A percentile compares a stretch with the other conserved stretches of the same genome.
phyloP scores from a whole-genome alignment of 1,284 basidiomycete genomes.

The Puccinia coronata region DNA sequence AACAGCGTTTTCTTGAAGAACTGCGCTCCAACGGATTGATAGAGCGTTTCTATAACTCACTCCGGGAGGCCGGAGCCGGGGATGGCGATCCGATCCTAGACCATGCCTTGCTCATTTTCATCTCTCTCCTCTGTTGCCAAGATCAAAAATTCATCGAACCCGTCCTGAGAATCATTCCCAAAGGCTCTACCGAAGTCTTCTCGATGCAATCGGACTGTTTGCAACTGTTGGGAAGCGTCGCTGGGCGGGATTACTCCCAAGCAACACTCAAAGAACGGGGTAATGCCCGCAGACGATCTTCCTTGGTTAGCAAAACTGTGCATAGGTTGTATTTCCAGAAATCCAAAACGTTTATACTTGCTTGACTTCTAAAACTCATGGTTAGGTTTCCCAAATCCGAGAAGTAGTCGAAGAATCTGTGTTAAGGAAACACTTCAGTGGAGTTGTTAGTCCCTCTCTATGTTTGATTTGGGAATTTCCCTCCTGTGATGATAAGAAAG shows the following conservation, averaged over 20 bases:
- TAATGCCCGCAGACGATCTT: neutral
- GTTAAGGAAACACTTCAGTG: slow-evolving; percentile 11
- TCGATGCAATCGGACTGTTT: slow-evolving; percentile 47
- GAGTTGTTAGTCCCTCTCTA: neutral
- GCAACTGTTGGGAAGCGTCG: slow-evolving; percentile 14
- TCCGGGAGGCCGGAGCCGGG: slow-evolving; percentile 19
- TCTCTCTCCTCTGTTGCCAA: slow-evolving; percentile 24
- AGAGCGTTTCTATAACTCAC: slow-evolving; percentile 24
- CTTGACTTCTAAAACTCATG: neutral
- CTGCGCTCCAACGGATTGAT: slow-evolving; percentile 37
- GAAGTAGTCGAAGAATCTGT: slow-evolving; percentile 31
- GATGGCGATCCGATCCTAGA: slow-evolving; percentile 41
- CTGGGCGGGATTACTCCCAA: neutral
- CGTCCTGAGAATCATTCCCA: neutral
- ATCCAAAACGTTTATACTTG: neutral
- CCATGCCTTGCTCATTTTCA: slow-evolving; percentile 25
- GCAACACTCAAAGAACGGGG: neutral
- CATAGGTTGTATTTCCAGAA: neutral
- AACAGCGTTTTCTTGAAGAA: slow-evolving; percentile 8
- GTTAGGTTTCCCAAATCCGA: slow-evolving; percentile 24
- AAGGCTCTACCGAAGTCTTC: slow-evolving; percentile 6
- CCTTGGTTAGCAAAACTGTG: slow-evolving; percentile 12
- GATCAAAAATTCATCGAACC: too few relatives aligned
- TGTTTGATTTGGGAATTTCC: too few relatives aligned
- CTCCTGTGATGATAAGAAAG: neutral